A percentile compares a stretch with the other conserved stretches of the same genome.
phyloP scores from a whole-genome alignment of 2,329 filamentous ascomycete genomes.

The Trichoderma sp. region DNA sequence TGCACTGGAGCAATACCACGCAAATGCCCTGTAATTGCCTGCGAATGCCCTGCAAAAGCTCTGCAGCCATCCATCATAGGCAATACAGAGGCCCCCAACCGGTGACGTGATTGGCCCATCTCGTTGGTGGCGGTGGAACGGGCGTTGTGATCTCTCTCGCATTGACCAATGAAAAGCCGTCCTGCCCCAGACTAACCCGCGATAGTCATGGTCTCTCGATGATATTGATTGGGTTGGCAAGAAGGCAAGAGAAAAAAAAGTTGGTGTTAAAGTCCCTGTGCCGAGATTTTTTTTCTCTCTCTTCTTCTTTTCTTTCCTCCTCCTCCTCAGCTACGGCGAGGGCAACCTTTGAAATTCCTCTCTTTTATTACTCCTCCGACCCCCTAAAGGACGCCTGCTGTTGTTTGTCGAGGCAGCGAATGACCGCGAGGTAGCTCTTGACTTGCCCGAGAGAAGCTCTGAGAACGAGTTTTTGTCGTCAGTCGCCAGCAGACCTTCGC shows the following conservation, averaged over 20 bases:
- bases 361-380: background rate
- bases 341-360: constrained; percentile 19
- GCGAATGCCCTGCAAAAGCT: constrained; percentile 1
- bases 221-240: constrained; percentile 15
- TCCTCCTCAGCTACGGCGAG: constrained; percentile 22
- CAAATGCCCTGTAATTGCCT: background rate
- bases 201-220: constrained; percentile 14
- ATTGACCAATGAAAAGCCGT: constrained; percentile 29
- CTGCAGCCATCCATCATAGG: constrained; percentile 27
- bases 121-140: constrained; percentile 26
- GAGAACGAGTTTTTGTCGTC: constrained; percentile 45
- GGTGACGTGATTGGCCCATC: constrained; percentile 18
- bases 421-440: constrained; percentile 44
- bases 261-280: constrained; percentile 17
- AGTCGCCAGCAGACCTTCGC: constrained; percentile 39
- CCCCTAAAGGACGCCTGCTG: constrained; percentile 13
- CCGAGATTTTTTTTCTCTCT: constrained; percentile 25
- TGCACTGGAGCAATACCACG: constrained; percentile 14
- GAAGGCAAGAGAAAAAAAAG: constrained; percentile 27
- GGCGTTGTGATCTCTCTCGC: constrained; percentile 4
- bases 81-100: constrained; percentile 3
- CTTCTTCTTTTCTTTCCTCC: constrained; percentile 22
- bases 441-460: constrained; percentile 43
- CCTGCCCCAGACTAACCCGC: constrained; percentile 7
- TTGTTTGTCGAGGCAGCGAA: constrained; percentile 33